Percentiles rank a stretch among this genome's conserved stretches.
Evolutionary conservation across 495 filamentous ascomycete genomes (phyloP).

Genomic region (Lasiosphaeria ovina): DNA sequence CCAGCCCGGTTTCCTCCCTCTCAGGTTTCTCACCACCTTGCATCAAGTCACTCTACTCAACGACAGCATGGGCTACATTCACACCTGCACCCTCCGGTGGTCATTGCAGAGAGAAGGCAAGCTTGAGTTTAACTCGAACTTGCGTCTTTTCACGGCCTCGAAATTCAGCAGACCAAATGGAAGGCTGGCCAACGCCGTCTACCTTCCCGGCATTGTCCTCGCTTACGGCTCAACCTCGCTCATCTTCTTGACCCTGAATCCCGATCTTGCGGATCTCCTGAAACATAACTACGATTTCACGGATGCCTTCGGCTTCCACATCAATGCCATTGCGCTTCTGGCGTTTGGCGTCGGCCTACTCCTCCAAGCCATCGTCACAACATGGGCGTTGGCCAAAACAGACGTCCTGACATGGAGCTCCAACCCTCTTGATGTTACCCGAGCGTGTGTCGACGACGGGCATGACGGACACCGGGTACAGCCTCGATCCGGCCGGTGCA

Average conservation of each 20-base stretch:
- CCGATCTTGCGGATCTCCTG: slow-evolving; percentile 22
- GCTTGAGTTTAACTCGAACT: slow-evolving; percentile 45
- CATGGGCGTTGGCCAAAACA: slow-evolving; percentile 32
- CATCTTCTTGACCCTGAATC: slow-evolving; percentile 36
- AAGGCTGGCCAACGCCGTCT: slow-evolving; percentile 29
- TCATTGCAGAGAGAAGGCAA: slow-evolving; percentile 39
- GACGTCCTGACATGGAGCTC: slow-evolving; percentile 37
- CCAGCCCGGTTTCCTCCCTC: background rate
- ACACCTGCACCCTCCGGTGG: slow-evolving; percentile 43
- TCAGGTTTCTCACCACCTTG: background rate
- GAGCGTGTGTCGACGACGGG: slow-evolving; percentile 23
- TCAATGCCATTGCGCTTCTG: slow-evolving; percentile 35
- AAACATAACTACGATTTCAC: slow-evolving; percentile 11
- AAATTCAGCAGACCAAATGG: slow-evolving; percentile 26
- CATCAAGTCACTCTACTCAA: slow-evolving; percentile 33
- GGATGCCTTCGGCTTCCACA: slow-evolving; percentile 24
- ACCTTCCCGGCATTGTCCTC: slow-evolving; percentile 32
- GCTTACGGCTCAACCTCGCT: slow-evolving; percentile 40
- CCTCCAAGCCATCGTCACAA: slow-evolving; percentile 34
- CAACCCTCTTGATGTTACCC: slow-evolving; percentile 35
- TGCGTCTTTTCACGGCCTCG: slow-evolving; percentile 37
- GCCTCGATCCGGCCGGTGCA: slow-evolving; percentile 28
- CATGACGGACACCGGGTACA: slow-evolving; percentile 22
- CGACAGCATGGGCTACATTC: slow-evolving; percentile 41
- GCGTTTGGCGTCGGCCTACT: slow-evolving; percentile 35